phyloP scores from a whole-genome alignment of 805 yeast species.

The Yamadazyma ubonensis region DNA sequence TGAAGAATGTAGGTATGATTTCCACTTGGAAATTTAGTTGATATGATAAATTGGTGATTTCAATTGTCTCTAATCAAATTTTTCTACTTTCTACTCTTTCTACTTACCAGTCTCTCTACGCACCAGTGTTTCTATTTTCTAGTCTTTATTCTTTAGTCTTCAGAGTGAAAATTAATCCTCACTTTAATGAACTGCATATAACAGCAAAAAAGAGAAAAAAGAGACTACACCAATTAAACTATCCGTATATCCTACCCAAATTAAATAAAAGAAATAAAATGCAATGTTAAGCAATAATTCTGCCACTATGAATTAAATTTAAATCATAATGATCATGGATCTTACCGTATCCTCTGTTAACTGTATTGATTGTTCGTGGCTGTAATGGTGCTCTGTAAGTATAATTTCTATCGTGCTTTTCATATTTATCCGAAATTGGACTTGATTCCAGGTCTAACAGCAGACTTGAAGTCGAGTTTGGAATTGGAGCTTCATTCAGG shows the following conservation, averaged over 20 bases:
- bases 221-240: neutral
- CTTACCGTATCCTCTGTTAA: neutral
- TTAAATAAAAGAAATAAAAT: conserved; percentile 2
- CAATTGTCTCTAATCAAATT: no score
- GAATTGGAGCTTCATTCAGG: conserved; percentile 1
- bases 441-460: conserved; percentile 2
- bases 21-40: no score
- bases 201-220: neutral
- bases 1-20: no score
- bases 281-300: conserved; percentile 6
- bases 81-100: no score
- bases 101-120: no score
- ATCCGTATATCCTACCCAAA: conserved; percentile 6
- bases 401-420: conserved; percentile 6
- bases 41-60: no score
- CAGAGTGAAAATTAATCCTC: no score
- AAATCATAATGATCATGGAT: conserved; percentile 4
- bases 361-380: conserved; percentile 6
- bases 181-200: conserved; percentile 1
- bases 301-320: conserved; percentile 6
- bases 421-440: neutral
- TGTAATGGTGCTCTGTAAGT: conserved; percentile 14
- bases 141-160: no score
- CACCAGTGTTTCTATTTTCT: no score
- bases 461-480: conserved; percentile 1